phyloP scores from a whole-genome alignment of 225 moss, liverwort and hornwort species.

The Pseudisothecium myosuroides region DNA sequence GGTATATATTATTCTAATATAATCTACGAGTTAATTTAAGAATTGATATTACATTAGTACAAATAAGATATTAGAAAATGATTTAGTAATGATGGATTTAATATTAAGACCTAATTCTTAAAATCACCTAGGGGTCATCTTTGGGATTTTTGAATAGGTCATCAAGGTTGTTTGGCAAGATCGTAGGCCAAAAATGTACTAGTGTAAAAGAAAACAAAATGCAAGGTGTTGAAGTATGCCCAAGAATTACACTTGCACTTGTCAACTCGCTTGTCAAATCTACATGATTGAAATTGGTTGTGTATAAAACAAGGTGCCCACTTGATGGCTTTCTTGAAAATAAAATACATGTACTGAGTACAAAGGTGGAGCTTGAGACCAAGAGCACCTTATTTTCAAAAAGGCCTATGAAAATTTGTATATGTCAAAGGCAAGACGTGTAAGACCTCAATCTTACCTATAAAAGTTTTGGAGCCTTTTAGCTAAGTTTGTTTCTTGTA shows the following conservation, averaged over 20 bases:
- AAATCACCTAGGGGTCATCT: background rate
- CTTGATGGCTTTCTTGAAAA: background rate
- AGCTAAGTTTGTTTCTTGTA: background rate
- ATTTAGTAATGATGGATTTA: no score
- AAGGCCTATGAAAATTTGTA: background rate
- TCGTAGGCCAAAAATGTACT: fast-evolving
- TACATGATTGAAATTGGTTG: background rate
- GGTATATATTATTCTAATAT: no score
- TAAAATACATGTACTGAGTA: fast-evolving
- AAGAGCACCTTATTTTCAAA: background rate
- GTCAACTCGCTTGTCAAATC: no score
- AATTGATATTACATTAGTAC: no score
- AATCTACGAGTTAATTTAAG: no score
- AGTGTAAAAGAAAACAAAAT: background rate
- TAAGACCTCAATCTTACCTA: background rate
- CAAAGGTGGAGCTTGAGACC: background rate
- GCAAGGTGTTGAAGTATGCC: background rate
- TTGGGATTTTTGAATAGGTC: background rate
- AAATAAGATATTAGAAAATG: no score
- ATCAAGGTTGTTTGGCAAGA: background rate
- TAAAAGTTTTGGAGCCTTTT: background rate
- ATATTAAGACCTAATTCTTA: no score
- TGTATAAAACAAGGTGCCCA: fast-evolving
- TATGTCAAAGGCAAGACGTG: background rate
- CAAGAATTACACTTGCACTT: background rate